phyloP scores from a whole-genome alignment of 345 rosid species.

The Kandelia obovata region DNA sequence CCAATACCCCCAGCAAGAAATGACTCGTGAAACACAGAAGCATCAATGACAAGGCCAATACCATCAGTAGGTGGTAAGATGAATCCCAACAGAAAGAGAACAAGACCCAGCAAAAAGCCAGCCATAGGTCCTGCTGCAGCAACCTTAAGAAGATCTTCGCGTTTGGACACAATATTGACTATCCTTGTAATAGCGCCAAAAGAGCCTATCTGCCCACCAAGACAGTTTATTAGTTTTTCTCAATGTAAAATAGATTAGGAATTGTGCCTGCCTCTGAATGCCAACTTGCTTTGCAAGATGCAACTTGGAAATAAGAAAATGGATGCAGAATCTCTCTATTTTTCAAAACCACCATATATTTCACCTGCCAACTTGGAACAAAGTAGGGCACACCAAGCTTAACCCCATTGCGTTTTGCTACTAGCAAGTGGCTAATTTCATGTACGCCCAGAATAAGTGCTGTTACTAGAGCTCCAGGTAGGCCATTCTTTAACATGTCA shows the following conservation, averaged over 20 bases:
- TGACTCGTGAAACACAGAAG: slow-evolving; percentile 93
- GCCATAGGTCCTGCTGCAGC: slow-evolving; percentile 96
- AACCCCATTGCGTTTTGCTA: slow-evolving; percentile 56
- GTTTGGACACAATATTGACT: slow-evolving; percentile 66
- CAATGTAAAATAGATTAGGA: background rate
- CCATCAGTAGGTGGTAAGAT: slow-evolving; percentile 85
- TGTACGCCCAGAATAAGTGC: slow-evolving; percentile 76
- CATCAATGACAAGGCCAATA: slow-evolving; percentile 75
- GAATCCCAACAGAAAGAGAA: slow-evolving; percentile 76
- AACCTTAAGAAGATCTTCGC: slow-evolving; percentile 86
- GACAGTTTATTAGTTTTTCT: slow-evolving; percentile 34
- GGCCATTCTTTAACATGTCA: slow-evolving; percentile 60
- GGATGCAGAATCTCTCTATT: background rate
- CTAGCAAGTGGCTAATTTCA: slow-evolving; percentile 73
- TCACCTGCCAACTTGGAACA: slow-evolving; percentile 99
- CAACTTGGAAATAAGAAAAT: background rate
- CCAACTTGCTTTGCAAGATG: background rate
- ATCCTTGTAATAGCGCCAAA: slow-evolving; percentile 95
- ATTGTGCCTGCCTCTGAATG: slow-evolving; percentile 5
- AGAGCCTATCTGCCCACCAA: slow-evolving; percentile 96
- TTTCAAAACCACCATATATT: background rate
- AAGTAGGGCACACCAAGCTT: slow-evolving; percentile 89
- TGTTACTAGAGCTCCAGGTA: slow-evolving; percentile 85
- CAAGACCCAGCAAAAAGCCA: slow-evolving; percentile 76
- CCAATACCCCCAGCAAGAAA: slow-evolving; percentile 86